Conservation (phyloP, 78 protist species). For the slime mould (Dictyostelium discoideum) region dicty_2.7 NC_007090.3:857001-857500, state of each 20-base stretch:
- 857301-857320: not conserved
- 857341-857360: not conserved
- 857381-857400: not conserved
- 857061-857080: not conserved
- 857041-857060: not conserved
- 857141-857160: not conserved
- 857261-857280: not conserved
- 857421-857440: not conserved
- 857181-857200: not conserved
- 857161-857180: not conserved
- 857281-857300: not conserved
- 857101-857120: not conserved
- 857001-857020: not conserved
- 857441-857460: not conserved
- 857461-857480: not conserved
- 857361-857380: not conserved
- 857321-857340: not conserved
- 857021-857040: not conserved
- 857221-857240: not conserved
- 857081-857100: not conserved
- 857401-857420: not conserved
- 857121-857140: not conserved
- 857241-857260: not conserved
- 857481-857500: not conserved
- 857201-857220: not conserved